Conservation (phyloP, 257 asterid genomes). For the Solanum paucissectum region DNA sequence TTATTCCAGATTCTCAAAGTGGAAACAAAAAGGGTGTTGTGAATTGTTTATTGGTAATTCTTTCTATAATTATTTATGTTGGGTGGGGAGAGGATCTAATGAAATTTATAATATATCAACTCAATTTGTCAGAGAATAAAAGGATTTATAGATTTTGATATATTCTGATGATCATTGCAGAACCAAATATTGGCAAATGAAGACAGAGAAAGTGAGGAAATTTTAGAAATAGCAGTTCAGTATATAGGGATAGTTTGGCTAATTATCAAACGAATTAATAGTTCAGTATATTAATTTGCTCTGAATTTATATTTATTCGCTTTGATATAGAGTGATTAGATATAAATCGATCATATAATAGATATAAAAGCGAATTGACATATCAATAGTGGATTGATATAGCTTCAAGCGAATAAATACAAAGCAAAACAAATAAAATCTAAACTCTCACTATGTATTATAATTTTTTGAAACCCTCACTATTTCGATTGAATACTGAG, state of each 20-base stretch:
- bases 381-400: too few species aligned
- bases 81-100: neutral
- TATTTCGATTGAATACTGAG: neutral
- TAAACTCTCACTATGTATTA: neutral
- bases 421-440: too few species aligned
- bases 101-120: neutral
- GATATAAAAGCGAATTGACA: neutral
- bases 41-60: neutral
- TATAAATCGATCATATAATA: too few species aligned
- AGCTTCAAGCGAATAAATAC: neutral
- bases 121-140: neutral
- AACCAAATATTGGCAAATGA: neutral
- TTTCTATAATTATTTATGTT: neutral
- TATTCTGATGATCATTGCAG: neutral
- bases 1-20: neutral
- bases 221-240: neutral
- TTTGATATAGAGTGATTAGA: neutral
- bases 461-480: neutral
- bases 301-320: neutral
- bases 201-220: neutral
- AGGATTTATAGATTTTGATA: neutral
- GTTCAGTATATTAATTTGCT: neutral
- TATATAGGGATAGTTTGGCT: neutral
- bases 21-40: neutral
- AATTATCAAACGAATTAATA: neutral